These are phyloP conservation scores for Citrus mangshanensis DNA, from an alignment of 345 rosid genomes.

Conservation along the genomic window DNA sequence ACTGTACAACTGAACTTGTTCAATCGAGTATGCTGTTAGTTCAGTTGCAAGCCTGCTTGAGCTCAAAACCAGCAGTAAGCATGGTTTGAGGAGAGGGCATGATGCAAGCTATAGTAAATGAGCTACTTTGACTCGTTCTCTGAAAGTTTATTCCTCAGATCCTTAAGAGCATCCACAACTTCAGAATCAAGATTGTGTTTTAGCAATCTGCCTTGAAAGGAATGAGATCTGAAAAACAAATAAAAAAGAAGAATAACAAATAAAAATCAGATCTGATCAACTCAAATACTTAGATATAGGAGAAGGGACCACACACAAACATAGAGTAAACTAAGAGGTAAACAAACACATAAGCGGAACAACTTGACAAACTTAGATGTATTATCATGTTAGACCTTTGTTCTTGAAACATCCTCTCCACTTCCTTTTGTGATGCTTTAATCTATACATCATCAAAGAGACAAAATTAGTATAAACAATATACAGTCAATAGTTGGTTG, in stretches of 20 bases:
- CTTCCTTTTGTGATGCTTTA: slow-evolving; percentile 69
- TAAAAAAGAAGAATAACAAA: not conserved
- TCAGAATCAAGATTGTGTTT: slow-evolving; percentile 88
- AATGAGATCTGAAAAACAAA: slow-evolving; percentile 43
- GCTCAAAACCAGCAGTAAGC: not conserved
- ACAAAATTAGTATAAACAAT: not conserved
- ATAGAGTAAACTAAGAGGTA: not conserved
- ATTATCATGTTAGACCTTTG: slow-evolving; percentile 47
- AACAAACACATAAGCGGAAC: not conserved
- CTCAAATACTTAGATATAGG: too few relatives aligned
- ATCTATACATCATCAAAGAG: slow-evolving; percentile 40
- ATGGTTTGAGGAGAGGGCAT: not conserved
- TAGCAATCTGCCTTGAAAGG: slow-evolving; percentile 79
- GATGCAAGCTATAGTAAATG: slow-evolving; percentile 16
- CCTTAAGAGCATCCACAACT: slow-evolving; percentile 86
- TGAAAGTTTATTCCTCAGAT: slow-evolving; percentile 61
- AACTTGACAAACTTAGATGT: not conserved
- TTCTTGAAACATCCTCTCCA: slow-evolving; percentile 69
- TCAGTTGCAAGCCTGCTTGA: not conserved
- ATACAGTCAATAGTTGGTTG: not conserved
- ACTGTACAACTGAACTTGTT: not conserved
- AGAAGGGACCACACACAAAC: not conserved
- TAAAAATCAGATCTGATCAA: too few relatives aligned
- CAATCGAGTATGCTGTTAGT: not conserved
- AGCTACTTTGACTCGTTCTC: slow-evolving; percentile 44